These are phyloP conservation scores for Aphanocladium album DNA, from an alignment of 2,329 filamentous ascomycete genomes.

Conservation along the genomic window DNA sequence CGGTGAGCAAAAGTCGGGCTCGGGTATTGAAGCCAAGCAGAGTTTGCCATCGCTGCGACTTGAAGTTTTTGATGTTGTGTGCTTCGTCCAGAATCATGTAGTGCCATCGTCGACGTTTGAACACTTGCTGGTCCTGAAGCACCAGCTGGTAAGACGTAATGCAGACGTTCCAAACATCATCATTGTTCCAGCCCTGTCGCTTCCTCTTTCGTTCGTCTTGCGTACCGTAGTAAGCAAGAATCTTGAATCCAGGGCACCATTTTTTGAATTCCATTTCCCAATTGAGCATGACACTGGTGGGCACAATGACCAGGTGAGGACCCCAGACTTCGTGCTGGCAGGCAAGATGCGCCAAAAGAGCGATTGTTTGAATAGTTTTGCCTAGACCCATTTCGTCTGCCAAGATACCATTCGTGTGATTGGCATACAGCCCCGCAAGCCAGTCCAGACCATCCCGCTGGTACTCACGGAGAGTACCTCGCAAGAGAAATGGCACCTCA, in stretches of 20 bases:
- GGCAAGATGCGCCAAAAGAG: slow-evolving; percentile 85
- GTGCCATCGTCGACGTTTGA: slow-evolving; percentile 90
- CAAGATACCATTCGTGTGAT: slow-evolving; percentile 90
- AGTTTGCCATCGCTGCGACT: slow-evolving; percentile 94
- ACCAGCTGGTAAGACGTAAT: slow-evolving; percentile 98
- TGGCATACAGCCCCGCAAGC: slow-evolving; percentile 88
- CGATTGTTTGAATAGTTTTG: slow-evolving; percentile 97
- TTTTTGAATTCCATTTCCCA: slow-evolving; percentile 99
- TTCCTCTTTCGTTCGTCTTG: slow-evolving; percentile 90
- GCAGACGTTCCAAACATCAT: slow-evolving; percentile 93
- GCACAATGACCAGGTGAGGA: slow-evolving; percentile 90
- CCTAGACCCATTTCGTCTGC: slow-evolving; percentile 98
- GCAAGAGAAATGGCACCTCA: slow-evolving; percentile 73
- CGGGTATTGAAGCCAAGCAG: slow-evolving; percentile 90
- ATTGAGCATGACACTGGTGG: slow-evolving; percentile 97
- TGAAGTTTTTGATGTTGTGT: slow-evolving; percentile 99
- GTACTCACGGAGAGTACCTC: slow-evolving; percentile 88
- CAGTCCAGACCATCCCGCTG: slow-evolving; percentile 97
- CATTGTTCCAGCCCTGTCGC: slow-evolving; percentile 86
- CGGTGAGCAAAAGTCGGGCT: slow-evolving; percentile 80
- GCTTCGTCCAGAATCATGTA: slow-evolving; percentile 98
- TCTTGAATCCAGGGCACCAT: slow-evolving; percentile 96
- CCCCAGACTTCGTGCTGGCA: slow-evolving; percentile 91
- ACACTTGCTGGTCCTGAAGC: slow-evolving; percentile 86
- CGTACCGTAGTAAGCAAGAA: slow-evolving; percentile 92